Base-by-base conservation (phyloP, 2,329 filamentous ascomycete species). In the Aspergillus jensenii region DNA sequence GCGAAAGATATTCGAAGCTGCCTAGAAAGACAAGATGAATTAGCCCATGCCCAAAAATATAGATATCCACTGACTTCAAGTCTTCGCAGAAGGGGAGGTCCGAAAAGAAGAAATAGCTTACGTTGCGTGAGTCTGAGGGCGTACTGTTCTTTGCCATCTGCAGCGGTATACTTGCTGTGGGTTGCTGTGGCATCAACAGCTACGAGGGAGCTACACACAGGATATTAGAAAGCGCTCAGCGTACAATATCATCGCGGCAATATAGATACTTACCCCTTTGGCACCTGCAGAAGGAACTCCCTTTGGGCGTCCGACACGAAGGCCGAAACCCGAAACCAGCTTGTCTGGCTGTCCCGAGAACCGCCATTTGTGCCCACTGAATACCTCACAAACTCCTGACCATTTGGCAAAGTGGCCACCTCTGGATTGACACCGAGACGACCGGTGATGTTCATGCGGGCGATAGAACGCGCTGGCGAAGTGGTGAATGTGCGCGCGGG, bases 401-500 rank as follows among this genome's bases (percentile, higher is more conserved):
- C 91, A 52, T 80, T 87, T 68, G 84, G 83, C 48, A 90, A 90
- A 59, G 86, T 75, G 39, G 84, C 81, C 65, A 92, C 69, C 81
- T 97, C 93, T 58, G 95, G 93, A 53, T 86, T 83, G 67, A 87
- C 84, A 60, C 85, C 91, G 52, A 99, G 86, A 75, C 92, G 89
- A 71, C 95, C 95, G 67, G 97, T 84, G 75, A 99, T 81, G 69
- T 87, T 89, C 81, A 99, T 89, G 76, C 88, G 89, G 66, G 95
- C 90, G 65, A 95, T 71, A 62, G 85, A 83, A 65, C 79, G 78
- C 44, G 80, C 68, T 50, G 84, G 76, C 41, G 86, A 79, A 67
- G 87, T 87, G 79, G 87, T 91, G 84, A 97, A 96, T 71, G 87
- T 78, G 77, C 91, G 91, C 67, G 82, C 72, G 62, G 78, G 67